A percentile compares a stretch with the other conserved stretches of the same genome.
phyloP scores from a whole-genome alignment of 352 stramenopile species.

The Phytophthora cajani region DNA sequence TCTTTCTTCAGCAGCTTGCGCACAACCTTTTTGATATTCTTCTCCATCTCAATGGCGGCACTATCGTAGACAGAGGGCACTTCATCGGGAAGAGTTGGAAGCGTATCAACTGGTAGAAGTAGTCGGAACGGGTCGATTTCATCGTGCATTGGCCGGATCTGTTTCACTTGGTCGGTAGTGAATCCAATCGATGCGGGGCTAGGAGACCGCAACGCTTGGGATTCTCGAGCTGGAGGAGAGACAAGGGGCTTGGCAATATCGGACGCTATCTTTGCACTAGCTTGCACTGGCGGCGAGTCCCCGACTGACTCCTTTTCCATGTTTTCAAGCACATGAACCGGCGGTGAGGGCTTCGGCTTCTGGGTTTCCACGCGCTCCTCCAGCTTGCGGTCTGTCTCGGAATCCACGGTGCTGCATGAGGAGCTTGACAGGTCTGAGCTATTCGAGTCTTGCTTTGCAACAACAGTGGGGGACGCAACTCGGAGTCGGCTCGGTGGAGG shows the following conservation, averaged over 20 bases:
- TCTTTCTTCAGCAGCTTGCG: constrained; percentile 74
- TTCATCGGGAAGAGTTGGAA: constrained; percentile 57
- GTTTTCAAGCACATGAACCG: constrained; percentile 12
- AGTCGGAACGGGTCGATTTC: constrained; percentile 61
- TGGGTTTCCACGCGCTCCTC: constrained; percentile 14
- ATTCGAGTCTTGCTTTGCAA: constrained; percentile 15
- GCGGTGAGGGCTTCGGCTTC: neutral
- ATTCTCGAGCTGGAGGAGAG: neutral
- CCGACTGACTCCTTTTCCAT: constrained; percentile 10
- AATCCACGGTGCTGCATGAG: constrained; percentile 33
- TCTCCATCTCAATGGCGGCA: constrained; percentile 71
- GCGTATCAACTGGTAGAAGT: constrained; percentile 49
- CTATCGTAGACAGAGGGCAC: constrained; percentile 71
- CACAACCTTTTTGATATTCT: constrained; percentile 71
- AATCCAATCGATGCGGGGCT: neutral
- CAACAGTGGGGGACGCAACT: constrained; percentile 8
- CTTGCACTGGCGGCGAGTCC: neutral
- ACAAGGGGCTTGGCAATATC: neutral
- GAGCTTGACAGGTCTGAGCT: constrained; percentile 27
- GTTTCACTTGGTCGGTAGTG: neutral
- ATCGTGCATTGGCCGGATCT: neutral
- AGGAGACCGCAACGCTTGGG: neutral
- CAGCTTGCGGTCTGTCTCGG: constrained; percentile 22
- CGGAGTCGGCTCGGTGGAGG: constrained; percentile 11
- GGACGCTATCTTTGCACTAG: neutral